Evolutionary conservation across 2,329 filamentous ascomycete species (phyloP).

Genomic region (Elsinoe australis): DNA sequence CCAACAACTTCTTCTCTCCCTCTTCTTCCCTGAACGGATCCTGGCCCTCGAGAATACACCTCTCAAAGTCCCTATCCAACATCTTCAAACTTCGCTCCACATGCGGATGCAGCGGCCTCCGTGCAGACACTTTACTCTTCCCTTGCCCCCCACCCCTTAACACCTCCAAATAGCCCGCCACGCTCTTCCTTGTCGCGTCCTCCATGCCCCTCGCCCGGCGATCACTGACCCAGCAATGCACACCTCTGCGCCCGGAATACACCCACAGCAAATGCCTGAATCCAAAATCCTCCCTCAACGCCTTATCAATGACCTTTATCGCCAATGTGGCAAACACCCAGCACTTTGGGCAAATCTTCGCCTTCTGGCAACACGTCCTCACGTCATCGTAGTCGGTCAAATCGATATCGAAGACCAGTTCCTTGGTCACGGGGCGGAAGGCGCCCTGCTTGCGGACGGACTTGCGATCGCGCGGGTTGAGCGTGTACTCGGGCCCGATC

Average conservation of each 20-base stretch:
- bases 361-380: constrained; percentile 86
- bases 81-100: constrained; percentile 79
- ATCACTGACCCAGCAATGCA: constrained; percentile 97
- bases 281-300: constrained; percentile 86
- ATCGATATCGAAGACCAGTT: constrained; percentile 98
- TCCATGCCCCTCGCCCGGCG: constrained; percentile 75
- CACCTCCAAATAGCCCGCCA: constrained; percentile 84
- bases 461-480: constrained; percentile 91
- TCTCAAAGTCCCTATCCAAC: constrained; percentile 74
- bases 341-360: constrained; percentile 88
- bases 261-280: constrained; percentile 98
- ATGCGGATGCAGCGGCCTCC: constrained; percentile 83
- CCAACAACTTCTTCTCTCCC: constrained; percentile 67
- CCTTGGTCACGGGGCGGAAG: constrained; percentile 83
- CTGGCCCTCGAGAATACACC: constrained; percentile 72
- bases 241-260: constrained; percentile 91
- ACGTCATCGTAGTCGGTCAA: constrained; percentile 98
- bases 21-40: constrained; percentile 72
- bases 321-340: constrained; percentile 98
- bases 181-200: constrained; percentile 73
- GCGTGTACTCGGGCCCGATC: constrained; percentile 93
- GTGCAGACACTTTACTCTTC: constrained; percentile 77
- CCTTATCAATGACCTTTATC: constrained; percentile 83
- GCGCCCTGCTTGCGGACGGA: constrained; percentile 68
- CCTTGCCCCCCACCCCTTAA: constrained; percentile 78